Base-by-base conservation (phyloP, 2,329 filamentous ascomycete species). In the Venturia effusa region DNA sequence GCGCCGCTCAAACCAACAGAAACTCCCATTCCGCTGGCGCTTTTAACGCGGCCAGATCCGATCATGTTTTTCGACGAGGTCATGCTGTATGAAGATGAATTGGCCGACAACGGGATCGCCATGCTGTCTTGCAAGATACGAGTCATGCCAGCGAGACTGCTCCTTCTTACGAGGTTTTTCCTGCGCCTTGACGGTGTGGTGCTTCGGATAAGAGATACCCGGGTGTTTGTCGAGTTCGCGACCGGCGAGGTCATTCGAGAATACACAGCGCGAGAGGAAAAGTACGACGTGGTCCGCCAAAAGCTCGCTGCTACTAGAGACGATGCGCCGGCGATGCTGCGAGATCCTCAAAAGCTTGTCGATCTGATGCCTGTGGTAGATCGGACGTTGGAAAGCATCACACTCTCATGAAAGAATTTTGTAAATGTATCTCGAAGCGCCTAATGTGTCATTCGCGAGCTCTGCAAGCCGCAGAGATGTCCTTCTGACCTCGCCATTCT, bases 1-100 rank as follows among this genome's bases (percentile, higher is more conserved):
- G 73, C 72, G 5, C 68, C 71, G 19, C 80, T 84, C 64, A 61
- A 77, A 63, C 70, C 76, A 22, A 78, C 78, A 27, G 74, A 76
- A n/a, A 77, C 77, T 22, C 75, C 81, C 64, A 94, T 99, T 67
- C 92, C 94, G 4, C 82, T 96, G 64, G 90, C 93, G 70, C 83
- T 97, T 51, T 83, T 99, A 61, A 91, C 88, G 74, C 85, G 90
- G 39, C 89, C 90, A 17, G 94, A 99, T 73, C 94, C 94, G 0
- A 99, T 99, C 68, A 78, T 96, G 5, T 97, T 97, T 81, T 96
- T 95, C 73, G 93, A 97, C 77, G 92, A 97, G 70, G 91, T 99
- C 45, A 86, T 97, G 70, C 82, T 99, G 59, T 99, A 96, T 74
- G 94, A 99, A 78, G 95, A 95, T 77, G 94, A 99, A 79, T 84